phyloP scores from a whole-genome alignment of 139 green algal genomes.

The Monoraphidium neglectum region DNA sequence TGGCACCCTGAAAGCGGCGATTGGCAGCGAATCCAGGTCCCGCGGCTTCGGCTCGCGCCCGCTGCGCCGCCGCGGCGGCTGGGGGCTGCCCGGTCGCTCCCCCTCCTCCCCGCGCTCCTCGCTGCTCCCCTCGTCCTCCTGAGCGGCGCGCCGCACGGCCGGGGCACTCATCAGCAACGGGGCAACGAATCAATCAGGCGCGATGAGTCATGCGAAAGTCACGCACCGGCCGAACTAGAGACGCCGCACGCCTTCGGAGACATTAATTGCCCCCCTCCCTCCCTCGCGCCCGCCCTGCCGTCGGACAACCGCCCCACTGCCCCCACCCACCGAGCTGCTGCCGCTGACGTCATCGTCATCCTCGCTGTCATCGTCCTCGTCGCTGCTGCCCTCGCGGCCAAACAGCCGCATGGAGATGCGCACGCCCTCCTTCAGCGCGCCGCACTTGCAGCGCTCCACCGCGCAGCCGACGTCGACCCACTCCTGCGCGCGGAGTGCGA shows the following conservation, averaged over 20 bases:
- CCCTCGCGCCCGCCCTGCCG: background rate
- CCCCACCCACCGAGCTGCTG: conserved; percentile 11
- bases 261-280: background rate
- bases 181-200: no score
- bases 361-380: conserved; percentile 7
- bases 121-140: no score
- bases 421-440: conserved; percentile 51
- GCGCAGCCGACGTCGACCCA: conserved; percentile 60
- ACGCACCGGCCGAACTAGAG: no score
- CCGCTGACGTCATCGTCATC: conserved; percentile 23
- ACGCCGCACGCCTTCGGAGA: background rate
- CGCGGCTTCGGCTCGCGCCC: background rate
- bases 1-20: background rate
- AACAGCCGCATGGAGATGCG: conserved; percentile 71
- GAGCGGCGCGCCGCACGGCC: no score
- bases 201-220: no score
- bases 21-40: background rate
- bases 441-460: conserved; percentile 59
- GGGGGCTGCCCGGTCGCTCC: no score
- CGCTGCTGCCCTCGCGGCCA: conserved; percentile 28
- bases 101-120: no score
- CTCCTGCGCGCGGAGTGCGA: no score
- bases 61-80: background rate
- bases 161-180: no score
- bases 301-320: no score